Conservation (phyloP, 2,329 filamentous ascomycete species). For the Aspergillus ochraceoroseus region DNA sequence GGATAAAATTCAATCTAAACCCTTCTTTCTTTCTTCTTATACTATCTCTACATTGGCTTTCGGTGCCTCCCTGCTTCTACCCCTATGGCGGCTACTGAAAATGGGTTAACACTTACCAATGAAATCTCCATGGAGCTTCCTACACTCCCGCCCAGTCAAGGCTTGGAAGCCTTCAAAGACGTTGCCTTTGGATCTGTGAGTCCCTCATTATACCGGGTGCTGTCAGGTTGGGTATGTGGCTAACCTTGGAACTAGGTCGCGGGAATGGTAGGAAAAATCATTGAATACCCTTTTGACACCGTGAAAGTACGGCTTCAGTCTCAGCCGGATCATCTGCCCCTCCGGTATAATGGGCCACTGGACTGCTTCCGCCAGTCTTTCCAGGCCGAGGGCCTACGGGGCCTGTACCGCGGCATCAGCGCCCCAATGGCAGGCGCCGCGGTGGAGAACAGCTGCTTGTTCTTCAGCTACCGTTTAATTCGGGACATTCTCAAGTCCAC, state of each 20-base stretch:
- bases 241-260: conserved; percentile 55
- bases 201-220: too few relatives aligned
- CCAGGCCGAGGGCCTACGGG: conserved; percentile 68
- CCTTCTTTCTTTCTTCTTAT: conserved; percentile 3
- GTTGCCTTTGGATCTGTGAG: conserved; percentile 80
- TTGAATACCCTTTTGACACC: conserved; percentile 98
- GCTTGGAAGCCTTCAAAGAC: conserved; percentile 72
- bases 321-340: conserved; percentile 78
- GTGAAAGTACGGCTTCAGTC: conserved; percentile 96
- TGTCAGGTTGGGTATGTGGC: background rate
- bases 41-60: conserved; percentile 6
- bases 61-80: conserved; percentile 11
- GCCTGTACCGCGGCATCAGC: conserved; percentile 87
- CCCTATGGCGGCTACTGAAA: conserved; percentile 39
- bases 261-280: conserved; percentile 86
- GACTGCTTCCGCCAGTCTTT: conserved; percentile 92
- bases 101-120: conserved; percentile 37
- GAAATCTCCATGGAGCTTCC: conserved; percentile 41
- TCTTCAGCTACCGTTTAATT: conserved; percentile 76
- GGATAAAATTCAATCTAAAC: conserved; percentile 32
- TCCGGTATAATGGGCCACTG: conserved; percentile 76
- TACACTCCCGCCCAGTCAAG: conserved; percentile 44
- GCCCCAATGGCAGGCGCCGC: conserved; percentile 88
- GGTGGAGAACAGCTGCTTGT: conserved; percentile 84
- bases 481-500: conserved; percentile 61